Evolutionary conservation across 208 protist species (phyloP).

Genomic region (Trypanosoma avium): DNA sequence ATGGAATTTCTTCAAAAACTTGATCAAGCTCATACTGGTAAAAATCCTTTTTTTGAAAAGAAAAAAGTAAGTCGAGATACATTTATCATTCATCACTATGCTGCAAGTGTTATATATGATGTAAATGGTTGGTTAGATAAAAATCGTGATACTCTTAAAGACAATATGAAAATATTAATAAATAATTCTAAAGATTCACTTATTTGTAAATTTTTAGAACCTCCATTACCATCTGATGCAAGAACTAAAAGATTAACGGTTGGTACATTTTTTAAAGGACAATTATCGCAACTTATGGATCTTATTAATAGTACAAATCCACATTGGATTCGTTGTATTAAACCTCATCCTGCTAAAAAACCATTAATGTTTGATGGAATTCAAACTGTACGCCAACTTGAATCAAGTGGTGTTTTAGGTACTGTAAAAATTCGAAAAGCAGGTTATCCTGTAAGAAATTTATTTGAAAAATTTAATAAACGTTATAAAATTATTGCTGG

Average conservation of each 20-base stretch:
- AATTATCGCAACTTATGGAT: slow-evolving; percentile 32
- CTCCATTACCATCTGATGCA: slow-evolving; percentile 19
- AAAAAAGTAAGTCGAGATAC: slow-evolving; percentile 30
- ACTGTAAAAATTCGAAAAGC: slow-evolving; percentile 43
- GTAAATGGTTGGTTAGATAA: slow-evolving; percentile 51
- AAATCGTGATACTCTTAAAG: slow-evolving; percentile 56
- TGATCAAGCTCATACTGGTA: slow-evolving; percentile 29
- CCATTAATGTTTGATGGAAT: slow-evolving; percentile 36
- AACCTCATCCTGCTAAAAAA: slow-evolving; percentile 45
- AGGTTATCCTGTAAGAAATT: slow-evolving; percentile 36
- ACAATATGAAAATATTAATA: slow-evolving; percentile 28
- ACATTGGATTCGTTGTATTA: slow-evolving; percentile 57
- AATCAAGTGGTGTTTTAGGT: slow-evolving; percentile 42
- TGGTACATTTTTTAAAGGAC: slow-evolving; percentile 36
- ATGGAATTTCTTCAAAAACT: slow-evolving; percentile 52
- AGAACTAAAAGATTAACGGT: slow-evolving; percentile 29
- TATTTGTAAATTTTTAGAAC: slow-evolving; percentile 26
- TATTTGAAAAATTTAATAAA: slow-evolving; percentile 37
- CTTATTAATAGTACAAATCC: slow-evolving; percentile 44
- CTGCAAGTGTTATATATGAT: slow-evolving; percentile 47
- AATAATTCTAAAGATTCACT: slow-evolving; percentile 19
- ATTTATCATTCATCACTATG: slow-evolving; percentile 62
- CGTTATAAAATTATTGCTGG: slow-evolving; percentile 38
- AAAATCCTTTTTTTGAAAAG: slow-evolving; percentile 33
- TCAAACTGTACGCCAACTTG: slow-evolving; percentile 36